Evolutionary conservation across 2,329 filamentous ascomycete genomes (phyloP).

Genomic region (Hypocreales sp.): DNA sequence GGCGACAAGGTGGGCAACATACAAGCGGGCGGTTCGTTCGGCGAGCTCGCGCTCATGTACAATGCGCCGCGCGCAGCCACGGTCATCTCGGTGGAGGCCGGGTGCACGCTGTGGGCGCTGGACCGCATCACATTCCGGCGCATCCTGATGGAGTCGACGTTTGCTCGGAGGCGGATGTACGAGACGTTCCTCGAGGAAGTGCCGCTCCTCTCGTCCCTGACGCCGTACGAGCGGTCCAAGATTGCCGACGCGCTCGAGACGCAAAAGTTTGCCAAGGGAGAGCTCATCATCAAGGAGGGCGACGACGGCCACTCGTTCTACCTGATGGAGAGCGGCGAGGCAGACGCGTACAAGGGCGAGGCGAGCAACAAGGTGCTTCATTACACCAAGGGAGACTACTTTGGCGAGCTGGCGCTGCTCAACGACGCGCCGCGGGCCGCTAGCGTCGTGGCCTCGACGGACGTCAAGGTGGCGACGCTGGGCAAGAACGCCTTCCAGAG

Average conservation of each 20-base stretch:
- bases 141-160: constrained; percentile 96
- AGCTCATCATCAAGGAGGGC: constrained; percentile 80
- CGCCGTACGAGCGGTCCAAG: constrained; percentile 88
- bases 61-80: constrained; percentile 93
- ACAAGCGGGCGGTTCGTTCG: constrained; percentile 82
- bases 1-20: constrained; percentile 71
- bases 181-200: constrained; percentile 94
- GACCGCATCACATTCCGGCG: constrained; percentile 94
- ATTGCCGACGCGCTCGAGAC: constrained; percentile 94
- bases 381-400: constrained; percentile 89
- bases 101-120: constrained; percentile 80
- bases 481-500: constrained; percentile 93
- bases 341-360: constrained; percentile 72
- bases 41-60: constrained; percentile 96
- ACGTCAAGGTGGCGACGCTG: constrained; percentile 84
- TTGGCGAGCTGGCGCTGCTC: constrained; percentile 84
- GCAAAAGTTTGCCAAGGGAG: constrained; percentile 64
- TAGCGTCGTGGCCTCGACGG: constrained; percentile 66
- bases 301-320: constrained; percentile 88
- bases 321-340: constrained; percentile 75
- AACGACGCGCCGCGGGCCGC: constrained; percentile 90
- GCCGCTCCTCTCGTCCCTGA: constrained; percentile 66
- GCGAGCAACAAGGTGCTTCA: constrained; percentile 54
- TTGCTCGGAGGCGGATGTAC: constrained; percentile 90
- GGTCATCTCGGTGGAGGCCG: constrained; percentile 65